Conservation (phyloP, 768 basidiomycete species). For the Leccinum subtestaceum region DNA sequence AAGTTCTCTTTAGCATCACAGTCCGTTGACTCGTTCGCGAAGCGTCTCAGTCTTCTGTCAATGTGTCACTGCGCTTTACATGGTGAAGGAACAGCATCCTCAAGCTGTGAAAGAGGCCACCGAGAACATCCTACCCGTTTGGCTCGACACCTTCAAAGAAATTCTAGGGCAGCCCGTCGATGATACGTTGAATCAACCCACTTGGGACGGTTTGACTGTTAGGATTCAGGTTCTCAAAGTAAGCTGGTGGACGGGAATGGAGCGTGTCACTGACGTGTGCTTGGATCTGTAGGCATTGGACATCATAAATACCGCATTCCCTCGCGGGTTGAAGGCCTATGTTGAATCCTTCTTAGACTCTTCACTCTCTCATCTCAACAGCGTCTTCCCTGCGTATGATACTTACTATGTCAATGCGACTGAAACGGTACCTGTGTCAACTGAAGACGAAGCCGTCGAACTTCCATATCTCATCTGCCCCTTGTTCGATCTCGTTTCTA, state of each 20-base stretch:
- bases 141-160: slow-evolving; percentile 88
- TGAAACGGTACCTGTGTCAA: slow-evolving; percentile 56
- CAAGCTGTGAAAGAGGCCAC: slow-evolving; percentile 82
- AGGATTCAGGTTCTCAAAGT: slow-evolving; percentile 87
- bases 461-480: slow-evolving; percentile 75
- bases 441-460: slow-evolving; percentile 75
- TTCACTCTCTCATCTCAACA: slow-evolving; percentile 58
- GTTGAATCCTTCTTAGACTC: slow-evolving; percentile 57
- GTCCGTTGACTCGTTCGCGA: slow-evolving; percentile 78
- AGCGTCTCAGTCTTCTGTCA: slow-evolving; percentile 88
- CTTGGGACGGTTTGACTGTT: slow-evolving; percentile 82
- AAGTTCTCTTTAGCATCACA: slow-evolving; percentile 50
- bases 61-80: slow-evolving; percentile 85
- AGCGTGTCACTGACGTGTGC: slow-evolving; percentile 1
- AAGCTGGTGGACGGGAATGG: slow-evolving; percentile 7
- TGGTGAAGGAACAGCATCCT: slow-evolving; percentile 93
- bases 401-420: slow-evolving; percentile 58
- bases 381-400: slow-evolving; percentile 57
- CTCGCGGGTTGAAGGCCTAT: slow-evolving; percentile 62
- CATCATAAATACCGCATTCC: slow-evolving; percentile 78
- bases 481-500: slow-evolving; percentile 77
- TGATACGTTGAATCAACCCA: slow-evolving; percentile 55
- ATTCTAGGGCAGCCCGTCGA: slow-evolving; percentile 61
- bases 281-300: slow-evolving; percentile 62
- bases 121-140: slow-evolving; percentile 76